Evolutionary conservation across 1,284 basidiomycete genomes (phyloP), one percentile per base, ranked within the genome.

Genomic region (Lignosus rhinocerotis): DNA sequence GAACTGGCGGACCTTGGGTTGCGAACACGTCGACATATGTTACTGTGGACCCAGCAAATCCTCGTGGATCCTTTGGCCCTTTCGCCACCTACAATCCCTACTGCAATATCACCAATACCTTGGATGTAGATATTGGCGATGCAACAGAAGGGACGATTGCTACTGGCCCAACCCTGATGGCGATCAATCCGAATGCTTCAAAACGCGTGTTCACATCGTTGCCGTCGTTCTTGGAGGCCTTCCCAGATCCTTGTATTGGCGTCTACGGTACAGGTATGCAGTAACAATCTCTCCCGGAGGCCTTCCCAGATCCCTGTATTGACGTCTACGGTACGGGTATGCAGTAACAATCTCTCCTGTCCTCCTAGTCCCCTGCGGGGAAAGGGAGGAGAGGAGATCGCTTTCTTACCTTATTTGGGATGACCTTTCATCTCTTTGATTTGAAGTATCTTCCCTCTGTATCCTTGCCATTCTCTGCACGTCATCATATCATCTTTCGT

Each of bases 361-460:
- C 63, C 60, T 67, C 61, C 57, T 61, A 51, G 67, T 68, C 67
- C 62, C 59, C 56, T 58, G 59, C 32, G 58, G 62, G 59, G 67
- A 68, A 68, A 66, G 65, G 61, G 65, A 63, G 60, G 63, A 68
- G 67, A 68, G 67, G 51, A 61, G 61, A 47, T 45, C 44, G 50
- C 47, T 36, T 38, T 48, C 3, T 31, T 58, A 58, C 51, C 16
- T 56, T 59, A 61, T 58, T 63, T 60, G 53, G 62, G 58, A 57
- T 66, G 33, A 42, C n/a, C 36, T n/a, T 50, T 49, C 42, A 41
- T 56, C 38, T 16, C 47, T 60, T 46, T 25, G 53, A 57, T 61
- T 55, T 42, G 62, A 49, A 57, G 45, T 41, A 31, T 53, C 10
- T 30, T 17, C 60, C 56, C 62, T 53, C 64, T 58, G 55, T 65